Percentiles rank a stretch among this genome's conserved stretches.
Evolutionary conservation across 495 filamentous ascomycete genomes (phyloP).

Genomic region (Penicillium dipodomyicola): DNA sequence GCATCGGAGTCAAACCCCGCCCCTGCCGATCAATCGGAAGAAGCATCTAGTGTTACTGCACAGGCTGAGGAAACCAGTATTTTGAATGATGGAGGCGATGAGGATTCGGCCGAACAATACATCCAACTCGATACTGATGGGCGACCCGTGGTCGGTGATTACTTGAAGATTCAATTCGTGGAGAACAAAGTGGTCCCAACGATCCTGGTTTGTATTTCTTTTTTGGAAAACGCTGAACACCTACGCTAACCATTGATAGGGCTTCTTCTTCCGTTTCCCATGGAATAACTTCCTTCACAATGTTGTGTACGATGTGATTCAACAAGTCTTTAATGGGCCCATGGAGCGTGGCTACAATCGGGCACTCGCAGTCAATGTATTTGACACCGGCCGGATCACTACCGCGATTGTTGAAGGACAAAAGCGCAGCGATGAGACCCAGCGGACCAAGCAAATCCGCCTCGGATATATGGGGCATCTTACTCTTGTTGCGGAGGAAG

Average conservation of each 20-base stretch:
- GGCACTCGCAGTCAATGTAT: constrained; percentile 87
- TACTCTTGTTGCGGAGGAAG: constrained; percentile 95
- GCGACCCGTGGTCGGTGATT: constrained; percentile 93
- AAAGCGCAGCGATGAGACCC: constrained; percentile 76
- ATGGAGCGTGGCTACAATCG: constrained; percentile 97
- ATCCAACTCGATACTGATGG: constrained; percentile 63
- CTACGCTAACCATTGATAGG: constrained; percentile 43
- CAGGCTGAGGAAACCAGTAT: constrained; percentile 18
- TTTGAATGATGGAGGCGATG: constrained; percentile 32
- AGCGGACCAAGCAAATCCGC: constrained; percentile 77
- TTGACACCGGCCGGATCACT: constrained; percentile 84
- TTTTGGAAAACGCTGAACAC: neutral
- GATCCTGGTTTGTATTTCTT: constrained; percentile 67
- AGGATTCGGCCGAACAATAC: constrained; percentile 38
- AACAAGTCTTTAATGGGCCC: constrained; percentile 98
- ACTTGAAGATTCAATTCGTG: constrained; percentile 95
- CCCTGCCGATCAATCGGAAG: constrained; percentile 26
- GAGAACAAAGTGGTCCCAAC: constrained; percentile 92
- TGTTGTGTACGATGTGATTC: constrained; percentile 97
- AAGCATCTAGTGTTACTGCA: constrained; percentile 24
- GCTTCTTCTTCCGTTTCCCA: constrained; percentile 97
- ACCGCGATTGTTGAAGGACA: constrained; percentile 91
- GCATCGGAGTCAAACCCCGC: constrained; percentile 16
- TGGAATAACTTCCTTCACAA: constrained; percentile 99
- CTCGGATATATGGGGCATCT: constrained; percentile 99